Percentiles rank a stretch among this genome's conserved stretches.
Conservation (phyloP, 1,139 yeast genomes). For the Kodamaea suecica region DNA sequence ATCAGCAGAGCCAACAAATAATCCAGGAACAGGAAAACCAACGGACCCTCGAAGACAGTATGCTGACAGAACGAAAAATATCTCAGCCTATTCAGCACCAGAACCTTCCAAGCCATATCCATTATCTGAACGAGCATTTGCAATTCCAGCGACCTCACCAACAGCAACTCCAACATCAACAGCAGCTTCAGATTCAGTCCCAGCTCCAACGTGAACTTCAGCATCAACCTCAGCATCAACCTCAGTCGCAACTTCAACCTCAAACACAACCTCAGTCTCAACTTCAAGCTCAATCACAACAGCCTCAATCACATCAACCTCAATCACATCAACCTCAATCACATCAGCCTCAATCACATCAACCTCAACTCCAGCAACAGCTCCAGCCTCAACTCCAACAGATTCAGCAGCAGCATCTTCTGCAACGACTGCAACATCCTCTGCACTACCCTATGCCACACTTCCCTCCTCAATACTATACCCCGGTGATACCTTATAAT, state of each 20-base stretch:
- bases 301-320: conserved; percentile 4
- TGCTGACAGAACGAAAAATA: too few species aligned
- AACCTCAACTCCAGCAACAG: conserved; percentile 9
- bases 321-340: neutral
- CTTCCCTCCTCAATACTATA: conserved; percentile 8
- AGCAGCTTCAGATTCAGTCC: conserved; percentile 12
- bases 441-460: conserved; percentile 6
- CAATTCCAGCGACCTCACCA: conserved; percentile 2
- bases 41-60: conserved; percentile 1
- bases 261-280: conserved; percentile 5
- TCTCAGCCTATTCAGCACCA: too few species aligned
- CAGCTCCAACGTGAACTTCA: conserved; percentile 8
- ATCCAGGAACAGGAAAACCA: conserved; percentile 3
- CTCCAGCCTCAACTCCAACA: conserved; percentile 12
- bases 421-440: neutral
- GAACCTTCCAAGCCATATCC: too few species aligned
- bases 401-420: neutral
- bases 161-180: conserved; percentile 10
- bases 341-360: conserved; percentile 5
- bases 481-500: conserved; percentile 1
- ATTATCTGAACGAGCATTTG: too few species aligned
- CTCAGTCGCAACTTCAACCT: conserved; percentile 6
- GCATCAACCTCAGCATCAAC: conserved; percentile 2
- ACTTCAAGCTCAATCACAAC: conserved; percentile 10
- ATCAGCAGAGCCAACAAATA: conserved; percentile 4